Evolutionary conservation across 257 asterid genomes (phyloP).

Genomic region (Leptodermis oblonga): DNA sequence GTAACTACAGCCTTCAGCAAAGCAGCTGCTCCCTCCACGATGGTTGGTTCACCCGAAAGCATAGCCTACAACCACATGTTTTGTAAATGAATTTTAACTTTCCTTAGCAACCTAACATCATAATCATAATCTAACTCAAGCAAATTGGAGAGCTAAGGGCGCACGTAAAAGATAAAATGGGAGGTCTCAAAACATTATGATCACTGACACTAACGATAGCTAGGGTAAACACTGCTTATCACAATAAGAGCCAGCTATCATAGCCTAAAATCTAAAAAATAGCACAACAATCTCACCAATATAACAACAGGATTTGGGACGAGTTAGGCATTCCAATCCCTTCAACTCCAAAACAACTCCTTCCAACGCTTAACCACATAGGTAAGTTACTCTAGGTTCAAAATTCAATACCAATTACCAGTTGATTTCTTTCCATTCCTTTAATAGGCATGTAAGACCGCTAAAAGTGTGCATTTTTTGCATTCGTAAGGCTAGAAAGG

Average conservation of each 20-base stretch:
- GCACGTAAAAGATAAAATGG: background rate
- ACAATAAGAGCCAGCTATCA: background rate
- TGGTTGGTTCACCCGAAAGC: constrained; percentile 92
- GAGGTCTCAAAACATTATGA: constrained; percentile 5
- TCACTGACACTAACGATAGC: background rate
- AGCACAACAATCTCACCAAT: background rate
- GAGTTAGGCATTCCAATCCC: background rate
- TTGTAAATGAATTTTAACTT: background rate
- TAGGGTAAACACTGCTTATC: background rate
- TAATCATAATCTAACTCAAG: background rate
- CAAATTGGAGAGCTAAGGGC: background rate
- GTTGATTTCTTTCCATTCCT: background rate
- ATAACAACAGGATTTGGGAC: background rate
- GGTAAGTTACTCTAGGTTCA: background rate
- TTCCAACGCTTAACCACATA: background rate
- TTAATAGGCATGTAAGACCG: background rate
- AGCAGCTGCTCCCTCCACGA: constrained; percentile 93
- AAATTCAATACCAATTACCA: background rate
- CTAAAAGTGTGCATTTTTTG: background rate
- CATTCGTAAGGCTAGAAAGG: background rate
- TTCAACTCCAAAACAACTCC: background rate
- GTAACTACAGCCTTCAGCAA: constrained; percentile 89
- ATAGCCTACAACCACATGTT: constrained; percentile 53
- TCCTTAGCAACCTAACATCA: background rate
- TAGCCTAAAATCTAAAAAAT: background rate